These are phyloP conservation scores for Spencermartinsiella ligniputridi DNA, from an alignment of 1,139 yeast species.

Conservation along the genomic window DNA sequence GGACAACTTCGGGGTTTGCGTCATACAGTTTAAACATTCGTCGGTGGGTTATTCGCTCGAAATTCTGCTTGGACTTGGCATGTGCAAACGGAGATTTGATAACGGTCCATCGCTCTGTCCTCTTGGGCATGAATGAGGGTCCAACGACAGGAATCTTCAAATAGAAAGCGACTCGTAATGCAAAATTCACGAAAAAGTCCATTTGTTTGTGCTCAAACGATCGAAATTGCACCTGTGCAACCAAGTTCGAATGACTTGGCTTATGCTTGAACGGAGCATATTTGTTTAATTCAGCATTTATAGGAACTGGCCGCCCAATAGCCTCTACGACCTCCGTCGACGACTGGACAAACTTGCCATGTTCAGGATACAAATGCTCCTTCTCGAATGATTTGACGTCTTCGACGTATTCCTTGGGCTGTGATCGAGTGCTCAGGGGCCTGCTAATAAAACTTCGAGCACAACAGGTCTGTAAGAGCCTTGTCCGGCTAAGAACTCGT, in stretches of 20 bases:
- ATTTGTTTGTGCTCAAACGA: constrained; percentile 69
- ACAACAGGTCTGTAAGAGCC: neutral
- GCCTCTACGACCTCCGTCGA: constrained; percentile 22
- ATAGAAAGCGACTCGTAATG: constrained; percentile 84
- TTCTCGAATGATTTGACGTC: constrained; percentile 18
- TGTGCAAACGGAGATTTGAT: constrained; percentile 91
- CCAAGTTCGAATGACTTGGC: constrained; percentile 66
- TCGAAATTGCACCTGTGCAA: constrained; percentile 57
- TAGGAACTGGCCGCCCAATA: constrained; percentile 58
- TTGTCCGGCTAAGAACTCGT: too few species aligned
- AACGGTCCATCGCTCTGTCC: constrained; percentile 89
- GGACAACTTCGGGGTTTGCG: constrained; percentile 79
- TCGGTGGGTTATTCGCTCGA: constrained; percentile 80
- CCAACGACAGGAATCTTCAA: constrained; percentile 80
- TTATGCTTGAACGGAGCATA: constrained; percentile 75
- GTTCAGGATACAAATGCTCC: constrained; percentile 23
- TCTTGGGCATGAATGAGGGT: constrained; percentile 61
- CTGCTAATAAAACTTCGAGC: neutral
- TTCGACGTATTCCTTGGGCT: constrained; percentile 14
- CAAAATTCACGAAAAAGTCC: constrained; percentile 78
- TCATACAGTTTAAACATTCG: constrained; percentile 74
- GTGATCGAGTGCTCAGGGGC: constrained; percentile 1
- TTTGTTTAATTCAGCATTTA: constrained; percentile 77
- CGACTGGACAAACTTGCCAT: constrained; percentile 24
- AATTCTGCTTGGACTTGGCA: constrained; percentile 92